phyloP scores from a whole-genome alignment of 345 rosid species.

The Populus ilicifolia region DNA sequence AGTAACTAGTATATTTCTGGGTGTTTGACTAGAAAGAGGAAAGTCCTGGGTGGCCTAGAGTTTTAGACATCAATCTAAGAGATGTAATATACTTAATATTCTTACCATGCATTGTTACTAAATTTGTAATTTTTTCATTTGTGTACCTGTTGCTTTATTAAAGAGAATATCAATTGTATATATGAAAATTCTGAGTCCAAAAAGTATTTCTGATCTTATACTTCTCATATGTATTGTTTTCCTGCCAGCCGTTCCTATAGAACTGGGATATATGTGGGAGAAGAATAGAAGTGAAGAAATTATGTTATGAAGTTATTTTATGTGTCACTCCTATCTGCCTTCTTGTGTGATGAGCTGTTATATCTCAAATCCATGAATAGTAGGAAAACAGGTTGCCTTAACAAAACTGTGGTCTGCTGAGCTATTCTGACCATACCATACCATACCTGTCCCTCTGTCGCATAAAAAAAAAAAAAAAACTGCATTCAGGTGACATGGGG shows the following conservation, averaged over 20 bases:
- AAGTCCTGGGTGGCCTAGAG: background rate
- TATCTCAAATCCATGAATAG: background rate
- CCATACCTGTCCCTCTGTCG: background rate
- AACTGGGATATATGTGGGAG: background rate
- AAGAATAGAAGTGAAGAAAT: background rate
- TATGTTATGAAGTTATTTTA: background rate
- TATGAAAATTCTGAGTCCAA: background rate
- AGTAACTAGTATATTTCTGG: background rate
- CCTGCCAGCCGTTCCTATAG: background rate
- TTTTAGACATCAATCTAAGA: background rate
- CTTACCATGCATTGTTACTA: background rate
- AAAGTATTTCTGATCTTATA: background rate
- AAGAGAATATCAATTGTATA: background rate
- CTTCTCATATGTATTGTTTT: background rate
- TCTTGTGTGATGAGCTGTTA: background rate
- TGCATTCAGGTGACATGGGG: background rate
- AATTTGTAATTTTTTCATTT: background rate
- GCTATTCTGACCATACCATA: background rate
- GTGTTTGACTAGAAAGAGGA: background rate
- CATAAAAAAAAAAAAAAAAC: too few relatives aligned
- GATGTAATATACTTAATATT: background rate
- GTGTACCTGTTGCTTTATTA: background rate
- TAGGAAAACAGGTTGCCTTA: background rate
- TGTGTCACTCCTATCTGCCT: background rate
- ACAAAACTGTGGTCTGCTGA: background rate